Conservation (phyloP, 345 rosid species). For the Ceriops decandra region DNA sequence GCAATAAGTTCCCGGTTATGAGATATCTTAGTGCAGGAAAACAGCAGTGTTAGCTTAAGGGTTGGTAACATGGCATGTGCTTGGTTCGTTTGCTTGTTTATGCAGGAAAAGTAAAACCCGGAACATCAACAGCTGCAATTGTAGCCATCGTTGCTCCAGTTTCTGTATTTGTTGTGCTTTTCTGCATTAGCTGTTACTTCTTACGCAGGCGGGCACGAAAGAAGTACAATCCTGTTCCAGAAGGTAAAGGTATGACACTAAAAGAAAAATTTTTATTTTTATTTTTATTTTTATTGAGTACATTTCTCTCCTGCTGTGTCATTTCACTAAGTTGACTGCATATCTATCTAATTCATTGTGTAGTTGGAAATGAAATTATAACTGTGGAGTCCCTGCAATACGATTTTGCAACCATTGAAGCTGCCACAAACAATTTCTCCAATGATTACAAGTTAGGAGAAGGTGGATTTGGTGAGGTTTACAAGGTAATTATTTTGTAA, state of each 20-base stretch:
- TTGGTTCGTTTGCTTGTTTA: background rate
- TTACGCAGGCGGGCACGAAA: constrained; percentile 10
- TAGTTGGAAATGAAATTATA: constrained; percentile 33
- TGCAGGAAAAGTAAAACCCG: background rate
- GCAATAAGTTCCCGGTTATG: too few species aligned
- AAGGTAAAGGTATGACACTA: constrained; percentile 15
- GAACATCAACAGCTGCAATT: background rate
- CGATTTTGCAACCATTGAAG: constrained; percentile 34
- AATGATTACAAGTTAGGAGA: constrained; percentile 50
- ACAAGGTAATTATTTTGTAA: constrained; percentile 33
- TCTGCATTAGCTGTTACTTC: background rate
- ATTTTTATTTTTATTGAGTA: too few species aligned
- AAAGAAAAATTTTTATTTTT: too few species aligned
- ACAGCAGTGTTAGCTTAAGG: background rate
- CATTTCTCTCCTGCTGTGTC: too few species aligned
- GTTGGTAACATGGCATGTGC: background rate
- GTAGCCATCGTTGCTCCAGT: constrained; percentile 14
- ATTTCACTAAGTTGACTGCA: too few species aligned
- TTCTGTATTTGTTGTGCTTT: constrained; percentile 9
- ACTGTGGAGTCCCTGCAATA: constrained; percentile 41
- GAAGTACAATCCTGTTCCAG: constrained; percentile 3
- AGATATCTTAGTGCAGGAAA: background rate
- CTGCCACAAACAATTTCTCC: constrained; percentile 51
- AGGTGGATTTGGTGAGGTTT: constrained; percentile 75
- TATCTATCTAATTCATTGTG: background rate